phyloP scores from a whole-genome alignment of 371 early-diverging fungal species.

The Mucor lusitanicus region DNA sequence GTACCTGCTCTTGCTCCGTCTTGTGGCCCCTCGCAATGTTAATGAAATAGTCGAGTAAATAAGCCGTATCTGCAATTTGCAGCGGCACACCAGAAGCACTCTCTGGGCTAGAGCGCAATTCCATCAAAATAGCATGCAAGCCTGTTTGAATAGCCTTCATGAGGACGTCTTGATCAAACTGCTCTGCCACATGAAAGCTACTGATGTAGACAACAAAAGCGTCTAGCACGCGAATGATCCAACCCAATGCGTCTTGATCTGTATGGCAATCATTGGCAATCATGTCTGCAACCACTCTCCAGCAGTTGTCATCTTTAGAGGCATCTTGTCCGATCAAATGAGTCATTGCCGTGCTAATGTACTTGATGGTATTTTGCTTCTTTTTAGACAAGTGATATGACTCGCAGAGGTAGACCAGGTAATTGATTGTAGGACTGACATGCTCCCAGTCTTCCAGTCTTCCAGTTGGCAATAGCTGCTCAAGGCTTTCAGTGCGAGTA shows the following conservation, averaged over 20 bases:
- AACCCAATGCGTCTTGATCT: conserved; percentile 25
- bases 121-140: conserved; percentile 6
- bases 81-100: neutral
- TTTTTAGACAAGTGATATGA: conserved; percentile 23
- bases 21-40: neutral
- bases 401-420: neutral
- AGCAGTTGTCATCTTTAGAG: neutral
- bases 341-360: conserved; percentile 4
- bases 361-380: conserved; percentile 7
- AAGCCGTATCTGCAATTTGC: conserved; percentile 14
- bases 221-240: conserved; percentile 57
- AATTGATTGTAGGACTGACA: neutral
- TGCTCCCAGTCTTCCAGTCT: conserved; percentile 13
- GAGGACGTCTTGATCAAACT: neutral
- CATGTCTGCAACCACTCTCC: neutral
- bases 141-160: conserved; percentile 9
- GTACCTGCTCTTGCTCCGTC: conserved; percentile 39
- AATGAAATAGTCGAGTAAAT: conserved; percentile 18
- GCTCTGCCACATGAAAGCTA: neutral
- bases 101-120: conserved; percentile 2
- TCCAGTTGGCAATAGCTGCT: neutral
- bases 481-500: neutral
- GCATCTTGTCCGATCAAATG: neutral
- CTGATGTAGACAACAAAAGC: conserved; percentile 48
- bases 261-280: neutral